Percentiles rank a stretch among this genome's conserved stretches.
phyloP scores from a whole-genome alignment of 345 rosid species.

The Citrus australasica region DNA sequence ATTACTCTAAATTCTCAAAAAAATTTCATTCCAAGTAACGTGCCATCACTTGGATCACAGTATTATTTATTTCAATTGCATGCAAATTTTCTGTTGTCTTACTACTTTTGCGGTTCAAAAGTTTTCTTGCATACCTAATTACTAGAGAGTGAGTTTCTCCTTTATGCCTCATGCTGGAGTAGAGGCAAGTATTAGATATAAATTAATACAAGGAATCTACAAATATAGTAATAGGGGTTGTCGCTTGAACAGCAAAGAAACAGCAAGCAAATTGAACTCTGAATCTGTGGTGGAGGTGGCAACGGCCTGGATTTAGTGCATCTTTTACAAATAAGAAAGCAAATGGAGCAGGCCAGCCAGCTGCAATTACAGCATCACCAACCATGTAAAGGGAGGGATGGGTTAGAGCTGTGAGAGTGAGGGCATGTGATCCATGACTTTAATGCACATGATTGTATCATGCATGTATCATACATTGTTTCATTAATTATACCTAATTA shows the following conservation, averaged over 20 bases:
- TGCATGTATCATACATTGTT: neutral
- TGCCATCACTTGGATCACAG: too few species aligned
- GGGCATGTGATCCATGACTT: conserved; percentile 34
- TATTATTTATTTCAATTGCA: too few species aligned
- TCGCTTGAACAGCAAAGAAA: conserved; percentile 16
- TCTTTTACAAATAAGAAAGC: conserved; percentile 4
- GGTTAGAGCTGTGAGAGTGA: neutral
- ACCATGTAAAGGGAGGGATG: neutral
- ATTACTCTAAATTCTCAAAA: too few species aligned
- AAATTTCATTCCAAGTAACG: too few species aligned
- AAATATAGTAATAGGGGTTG: too few species aligned
- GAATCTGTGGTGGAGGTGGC: neutral
- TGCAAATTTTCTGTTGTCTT: too few species aligned
- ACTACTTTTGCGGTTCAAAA: too few species aligned
- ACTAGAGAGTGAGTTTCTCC: too few species aligned
- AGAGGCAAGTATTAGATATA: too few species aligned
- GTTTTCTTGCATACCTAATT: too few species aligned
- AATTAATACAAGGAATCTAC: too few species aligned
- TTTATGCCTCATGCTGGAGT: too few species aligned
- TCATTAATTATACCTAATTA: neutral
- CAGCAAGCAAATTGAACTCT: conserved; percentile 13
- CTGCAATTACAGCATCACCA: neutral
- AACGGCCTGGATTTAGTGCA: neutral
- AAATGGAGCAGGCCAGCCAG: neutral
- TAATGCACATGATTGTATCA: conserved; percentile 32